Percentiles rank a stretch among this genome's conserved stretches.
These are phyloP conservation scores for Talaromyces proteolyticus DNA, from an alignment of 495 filamentous ascomycete genomes.

Conservation along the genomic window DNA sequence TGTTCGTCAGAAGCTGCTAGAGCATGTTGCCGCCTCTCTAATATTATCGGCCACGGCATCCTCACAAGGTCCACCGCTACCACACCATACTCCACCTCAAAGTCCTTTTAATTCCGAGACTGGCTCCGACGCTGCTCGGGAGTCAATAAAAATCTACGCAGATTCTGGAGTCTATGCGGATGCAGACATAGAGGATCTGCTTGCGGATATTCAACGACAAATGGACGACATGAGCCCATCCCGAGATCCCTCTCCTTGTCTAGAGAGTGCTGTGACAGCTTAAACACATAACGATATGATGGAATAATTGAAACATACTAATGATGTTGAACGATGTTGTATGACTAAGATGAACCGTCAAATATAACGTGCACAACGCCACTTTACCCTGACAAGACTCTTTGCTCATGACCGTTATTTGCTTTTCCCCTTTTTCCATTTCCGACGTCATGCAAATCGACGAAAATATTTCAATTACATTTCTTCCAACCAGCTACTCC, in stretches of 20 bases:
- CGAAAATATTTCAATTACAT: no score
- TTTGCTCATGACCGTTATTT: no score
- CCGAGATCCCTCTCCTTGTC: neutral
- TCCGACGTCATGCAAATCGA: no score
- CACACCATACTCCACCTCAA: slow-evolving; percentile 19
- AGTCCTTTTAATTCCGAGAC: slow-evolving; percentile 26
- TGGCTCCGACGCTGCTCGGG: slow-evolving; percentile 20
- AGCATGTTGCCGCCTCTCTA: slow-evolving; percentile 62
- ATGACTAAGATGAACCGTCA: neutral
- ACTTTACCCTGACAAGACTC: no score
- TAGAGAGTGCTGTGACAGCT: neutral
- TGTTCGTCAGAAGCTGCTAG: slow-evolving; percentile 69
- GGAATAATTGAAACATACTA: neutral
- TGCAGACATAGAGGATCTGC: slow-evolving; percentile 54
- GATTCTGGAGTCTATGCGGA: slow-evolving; percentile 50
- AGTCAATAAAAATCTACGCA: slow-evolving; percentile 49
- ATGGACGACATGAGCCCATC: slow-evolving; percentile 43
- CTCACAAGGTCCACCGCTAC: slow-evolving; percentile 29
- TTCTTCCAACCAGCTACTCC: no score
- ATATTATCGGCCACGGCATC: slow-evolving; percentile 15
- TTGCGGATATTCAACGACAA: slow-evolving; percentile 55
- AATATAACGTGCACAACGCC: no score
- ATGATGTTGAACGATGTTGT: no score
- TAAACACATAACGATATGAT: neutral
- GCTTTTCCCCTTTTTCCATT: no score